Base-by-base conservation (phyloP, 306 rosid genomes). In the Trifolium pratense region DNA sequence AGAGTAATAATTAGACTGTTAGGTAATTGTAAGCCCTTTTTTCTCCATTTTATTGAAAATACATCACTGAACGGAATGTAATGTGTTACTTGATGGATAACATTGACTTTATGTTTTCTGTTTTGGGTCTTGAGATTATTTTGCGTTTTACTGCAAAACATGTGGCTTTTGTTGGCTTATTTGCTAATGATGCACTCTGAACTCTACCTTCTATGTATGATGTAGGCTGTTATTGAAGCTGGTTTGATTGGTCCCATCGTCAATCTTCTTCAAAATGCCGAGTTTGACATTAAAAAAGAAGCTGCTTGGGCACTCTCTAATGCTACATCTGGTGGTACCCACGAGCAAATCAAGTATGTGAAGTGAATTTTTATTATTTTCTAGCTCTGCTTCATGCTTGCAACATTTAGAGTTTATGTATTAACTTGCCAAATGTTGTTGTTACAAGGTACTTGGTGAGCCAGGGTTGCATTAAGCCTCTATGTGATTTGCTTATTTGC, bases 231-330 rank as follows among this genome's bases (percentile, higher is more conserved):
- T 16, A 74, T 92, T 82, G 96, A 88, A 64, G 96, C 97, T 73
- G 86, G 87, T 79, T 78, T 92, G 77, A 76, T 92, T 77, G 80
- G 82, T 13, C 97, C 97, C 23, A 77, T 92, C 23, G 85, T 90
- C 66, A 90, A 81, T 84, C 89, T 92, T 84, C 97, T 92, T 75
- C 96, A 85, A 92, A 87, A 82, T 86, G 96, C 97, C 1, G 97
- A 92, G 91, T 92, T 92, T 84, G 97, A 92, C 81, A 90, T 92
- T 29, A 92, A 92, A 86, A 90, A 92, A 68, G 97, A 92, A 85
- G 96, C 96, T 32, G 97, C 96, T 1, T 92, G 97, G 97, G 96
- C 97, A 75, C 86, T 92, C 73, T 92, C 97, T n/a, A 92, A 92
- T 85, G 97, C 96, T 75, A 92, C 97, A 14, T 92, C 97, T 68